Evolutionary conservation across 495 filamentous ascomycete species (phyloP), one percentile per base, ranked within the genome.

Genomic region (Lepraria neglecta): DNA sequence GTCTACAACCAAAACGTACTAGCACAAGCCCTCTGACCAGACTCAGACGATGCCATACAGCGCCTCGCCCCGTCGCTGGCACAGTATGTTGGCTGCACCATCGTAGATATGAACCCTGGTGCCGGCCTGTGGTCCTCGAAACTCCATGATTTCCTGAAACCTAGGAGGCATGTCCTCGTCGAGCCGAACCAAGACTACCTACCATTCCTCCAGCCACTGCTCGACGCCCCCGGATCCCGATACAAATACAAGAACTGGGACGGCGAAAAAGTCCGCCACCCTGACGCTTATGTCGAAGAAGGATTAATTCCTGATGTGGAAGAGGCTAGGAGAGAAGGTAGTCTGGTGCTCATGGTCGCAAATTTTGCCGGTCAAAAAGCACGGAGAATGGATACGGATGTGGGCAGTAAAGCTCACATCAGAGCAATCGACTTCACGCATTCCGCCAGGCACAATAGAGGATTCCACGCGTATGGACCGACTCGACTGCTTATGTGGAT

Each of bases 101-200:
- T 97, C 56, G 75, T 97, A 64, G 92, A 97, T 68, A 74, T 96
- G 44, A 87, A 89, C 74, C 92, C 92, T 1, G 89, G 89, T 28
- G 65, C 70, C 24, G 89, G 90, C 15, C 38, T 92, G 9, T 89
- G 83, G 77, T 96, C 92, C 10, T 74, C 77, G 6, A 88, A 86
- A 65, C 67, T 97, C 6, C 84, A 95, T 67, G 79, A 90, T 1
- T 74, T 77, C 43, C 74, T 97, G 38, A 72, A 87, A 65, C 92
- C 92, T 19, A 82, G 87, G 51, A 83, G 80, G 0, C 92, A 97
- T 77, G 72, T 96, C 35, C 74, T 97, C 54, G 70, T 96, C 61
- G 90, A 95, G 63, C 84, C 84, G 1, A 77, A 84, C 50, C 61
- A 73, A 1, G 59, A 72, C 9, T 89, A 87, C 70, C 60, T 74